A percentile compares a stretch with the other conserved stretches of the same genome.
Conservation (phyloP, 345 rosid species). For the Erodium maritimum region DNA sequence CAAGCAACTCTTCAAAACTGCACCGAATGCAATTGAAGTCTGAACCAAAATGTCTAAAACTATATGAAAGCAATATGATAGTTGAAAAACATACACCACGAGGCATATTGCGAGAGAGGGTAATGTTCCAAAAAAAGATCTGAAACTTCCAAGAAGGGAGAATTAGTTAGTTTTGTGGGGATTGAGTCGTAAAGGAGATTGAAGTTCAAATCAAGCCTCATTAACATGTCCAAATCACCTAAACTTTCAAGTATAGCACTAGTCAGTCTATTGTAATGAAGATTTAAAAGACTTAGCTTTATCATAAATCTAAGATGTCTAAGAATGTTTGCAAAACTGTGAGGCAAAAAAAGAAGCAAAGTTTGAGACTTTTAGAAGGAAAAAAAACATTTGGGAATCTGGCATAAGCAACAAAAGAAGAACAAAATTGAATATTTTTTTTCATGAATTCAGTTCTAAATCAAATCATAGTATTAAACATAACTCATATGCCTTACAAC, state of each 20-base stretch:
- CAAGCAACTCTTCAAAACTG: constrained; percentile 65
- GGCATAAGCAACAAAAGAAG: neutral
- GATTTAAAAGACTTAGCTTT: too few species aligned
- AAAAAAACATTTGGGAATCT: neutral
- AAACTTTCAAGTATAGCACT: too few species aligned
- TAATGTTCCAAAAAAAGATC: constrained; percentile 80
- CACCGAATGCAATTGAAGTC: constrained; percentile 14
- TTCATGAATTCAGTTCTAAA: neutral
- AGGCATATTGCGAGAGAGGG: constrained; percentile 74
- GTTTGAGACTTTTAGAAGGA: too few species aligned
- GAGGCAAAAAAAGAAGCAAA: too few species aligned
- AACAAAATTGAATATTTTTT: neutral
- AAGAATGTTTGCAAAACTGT: too few species aligned
- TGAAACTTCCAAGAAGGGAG: constrained; percentile 47
- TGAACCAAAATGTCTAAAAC: neutral
- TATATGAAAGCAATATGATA: neutral
- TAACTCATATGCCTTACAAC: neutral
- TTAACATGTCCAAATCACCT: too few species aligned
- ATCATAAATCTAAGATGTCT: too few species aligned
- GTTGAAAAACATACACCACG: constrained; percentile 31
- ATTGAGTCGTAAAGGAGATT: constrained; percentile 57
- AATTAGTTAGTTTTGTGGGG: constrained; percentile 54
- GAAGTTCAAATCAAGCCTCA: too few species aligned
- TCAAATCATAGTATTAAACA: neutral
- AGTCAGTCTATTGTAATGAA: too few species aligned